Evolutionary conservation across 148 eudicot genomes (phyloP), one percentile per base, ranked within the genome.

Genomic region (Euryodendron excelsum): DNA sequence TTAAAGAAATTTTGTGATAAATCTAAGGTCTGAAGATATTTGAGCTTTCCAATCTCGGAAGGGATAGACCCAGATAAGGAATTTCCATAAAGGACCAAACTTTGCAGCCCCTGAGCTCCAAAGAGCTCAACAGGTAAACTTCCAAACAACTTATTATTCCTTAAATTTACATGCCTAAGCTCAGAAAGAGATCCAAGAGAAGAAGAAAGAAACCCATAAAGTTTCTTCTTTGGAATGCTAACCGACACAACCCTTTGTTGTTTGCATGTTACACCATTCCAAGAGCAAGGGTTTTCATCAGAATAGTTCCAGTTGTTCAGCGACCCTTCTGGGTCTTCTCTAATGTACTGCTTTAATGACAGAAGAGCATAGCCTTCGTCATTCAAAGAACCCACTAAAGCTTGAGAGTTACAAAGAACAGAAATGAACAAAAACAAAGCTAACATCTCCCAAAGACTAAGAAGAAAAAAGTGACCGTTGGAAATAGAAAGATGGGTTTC

Each of bases 191-290:
- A 84, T 58, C 93, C 97, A 77, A 96, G 81, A 66, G 92, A 76
- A 78, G 90, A 44, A 58, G 92, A 77, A 21, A 96, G 79, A 80
- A 79, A 84, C 75, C 99, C 98, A 56, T 73, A 66, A 71, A 96
- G 95, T 77, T 89, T 90, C 84, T 92, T 90, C 73, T 87, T 93
- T 36, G 99, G 99, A 17, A 93, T 93, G 63, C 93, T 90, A 69
- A 96, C 76, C 66, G 99, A 93, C 0, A 93, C 89, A 59, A 93
- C 98, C 73, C 65, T 93, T 61, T 77, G 86, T 47, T 88, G 87
- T 86, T 87, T 90, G 80, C 99, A 96, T 59, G 98, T 88, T n/a
- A 96, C 79, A 17, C 98, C 99, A 88, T 92, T 93, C 99, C 99
- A 96, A 14, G 89, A 88, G 90, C 99, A 96, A 66, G 99, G 98